phyloP scores from a whole-genome alignment of 176 grass and related monocot genomes.

The Triticum dicoccoides region DNA sequence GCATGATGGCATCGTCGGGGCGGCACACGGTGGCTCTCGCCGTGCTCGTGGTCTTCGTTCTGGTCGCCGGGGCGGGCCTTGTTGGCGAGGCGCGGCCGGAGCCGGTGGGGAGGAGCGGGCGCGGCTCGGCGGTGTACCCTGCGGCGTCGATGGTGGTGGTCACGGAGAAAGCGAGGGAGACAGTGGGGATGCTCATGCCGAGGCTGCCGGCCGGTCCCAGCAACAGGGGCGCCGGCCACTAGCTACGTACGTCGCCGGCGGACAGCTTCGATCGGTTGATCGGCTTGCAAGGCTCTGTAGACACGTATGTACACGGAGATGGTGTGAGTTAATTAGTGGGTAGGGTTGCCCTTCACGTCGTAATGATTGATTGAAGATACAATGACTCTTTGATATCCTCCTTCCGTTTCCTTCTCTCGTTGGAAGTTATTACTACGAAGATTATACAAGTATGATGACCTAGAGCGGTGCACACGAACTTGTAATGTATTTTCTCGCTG shows the following conservation, averaged over 20 bases:
- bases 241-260: not conserved
- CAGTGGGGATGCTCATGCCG: conserved; percentile 30
- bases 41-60: not conserved
- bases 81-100: conserved; percentile 6
- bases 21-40: not conserved
- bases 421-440: not conserved
- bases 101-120: not conserved
- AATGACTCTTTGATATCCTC: no score
- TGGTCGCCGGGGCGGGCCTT: not conserved
- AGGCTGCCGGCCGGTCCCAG: conserved; percentile 53
- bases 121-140: not conserved
- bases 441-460: no score
- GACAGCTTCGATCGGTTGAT: not conserved
- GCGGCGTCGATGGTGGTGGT: no score
- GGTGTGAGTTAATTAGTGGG: no score
- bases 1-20: not conserved
- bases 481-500: no score
- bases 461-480: no score
- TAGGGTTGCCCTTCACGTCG: no score
- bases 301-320: no score
- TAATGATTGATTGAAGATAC: no score
- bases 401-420: not conserved
- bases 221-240: conserved; percentile 56
- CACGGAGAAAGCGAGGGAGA: no score
- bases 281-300: not conserved